Conservation (phyloP, 2,329 filamentous ascomycete genomes). For the Fusarium phyllophilum region DNA sequence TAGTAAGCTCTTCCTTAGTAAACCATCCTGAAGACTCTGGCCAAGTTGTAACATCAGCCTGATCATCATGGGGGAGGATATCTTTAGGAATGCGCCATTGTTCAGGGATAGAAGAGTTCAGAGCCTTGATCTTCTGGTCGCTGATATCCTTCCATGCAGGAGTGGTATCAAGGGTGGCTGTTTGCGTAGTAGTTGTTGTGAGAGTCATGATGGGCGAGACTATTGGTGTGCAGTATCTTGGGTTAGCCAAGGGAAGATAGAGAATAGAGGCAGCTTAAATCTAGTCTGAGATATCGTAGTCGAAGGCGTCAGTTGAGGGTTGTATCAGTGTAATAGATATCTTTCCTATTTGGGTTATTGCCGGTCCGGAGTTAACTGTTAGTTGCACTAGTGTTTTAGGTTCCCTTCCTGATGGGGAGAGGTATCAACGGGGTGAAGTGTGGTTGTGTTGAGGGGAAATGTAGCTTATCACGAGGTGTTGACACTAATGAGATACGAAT, state of each 20-base stretch:
- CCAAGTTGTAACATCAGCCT: conserved; percentile 65
- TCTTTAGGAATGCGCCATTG: conserved; percentile 66
- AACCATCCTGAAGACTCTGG: conserved; percentile 69
- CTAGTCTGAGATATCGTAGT: background rate
- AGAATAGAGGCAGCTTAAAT: conserved; percentile 16
- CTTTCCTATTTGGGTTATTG: conserved; percentile 9
- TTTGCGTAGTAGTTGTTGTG: conserved; percentile 10
- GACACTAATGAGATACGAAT: background rate
- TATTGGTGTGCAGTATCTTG: background rate
- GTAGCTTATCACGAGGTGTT: conserved; percentile 12
- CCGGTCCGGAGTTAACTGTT: background rate
- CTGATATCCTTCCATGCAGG: conserved; percentile 29
- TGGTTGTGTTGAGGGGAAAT: background rate
- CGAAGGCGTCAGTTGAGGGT: background rate
- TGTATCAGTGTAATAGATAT: conserved; percentile 9
- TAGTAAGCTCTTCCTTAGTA: conserved; percentile 56
- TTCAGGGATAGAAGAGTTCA: conserved; percentile 59
- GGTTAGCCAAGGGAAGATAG: conserved; percentile 7
- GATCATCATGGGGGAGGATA: conserved; percentile 60
- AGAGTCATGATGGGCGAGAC: conserved; percentile 11
- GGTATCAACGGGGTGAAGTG: background rate
- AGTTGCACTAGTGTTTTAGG: conserved; percentile 4
- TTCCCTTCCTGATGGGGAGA: conserved; percentile 16
- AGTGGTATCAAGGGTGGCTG: conserved; percentile 17
- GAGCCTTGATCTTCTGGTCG: conserved; percentile 29